Conservation (phyloP, 2,329 filamentous ascomycete species). For the Calonectria pseudoreteaudii region DNA sequence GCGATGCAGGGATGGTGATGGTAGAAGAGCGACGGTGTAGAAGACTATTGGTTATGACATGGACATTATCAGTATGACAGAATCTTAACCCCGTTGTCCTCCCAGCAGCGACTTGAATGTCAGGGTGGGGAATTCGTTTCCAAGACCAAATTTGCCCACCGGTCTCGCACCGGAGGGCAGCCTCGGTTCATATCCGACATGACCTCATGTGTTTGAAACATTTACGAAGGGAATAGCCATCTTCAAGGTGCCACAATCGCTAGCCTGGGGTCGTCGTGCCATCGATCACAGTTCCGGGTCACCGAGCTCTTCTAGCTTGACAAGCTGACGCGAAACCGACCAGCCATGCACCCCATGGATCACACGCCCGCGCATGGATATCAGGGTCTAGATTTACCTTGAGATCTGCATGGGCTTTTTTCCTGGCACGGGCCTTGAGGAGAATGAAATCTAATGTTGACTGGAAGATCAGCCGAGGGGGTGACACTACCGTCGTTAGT, state of each 20-base stretch:
- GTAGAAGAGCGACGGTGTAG: neutral
- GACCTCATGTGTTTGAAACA: neutral
- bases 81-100: neutral
- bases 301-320: neutral
- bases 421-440: neutral
- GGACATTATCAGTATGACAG: neutral
- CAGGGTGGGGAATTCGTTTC: neutral
- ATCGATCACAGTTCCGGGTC: neutral
- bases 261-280: neutral
- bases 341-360: neutral
- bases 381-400: neutral
- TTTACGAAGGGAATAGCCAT: neutral
- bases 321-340: neutral
- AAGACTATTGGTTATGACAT: neutral
- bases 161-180: neutral
- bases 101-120: neutral
- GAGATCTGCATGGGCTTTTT: neutral
- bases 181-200: neutral
- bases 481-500: neutral
- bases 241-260: neutral
- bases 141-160: neutral
- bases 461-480: neutral
- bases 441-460: neutral
- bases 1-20: neutral
- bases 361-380: neutral